Conservation (phyloP, 2,329 filamentous ascomycete genomes). For the Diaporthe sp. region DNA sequence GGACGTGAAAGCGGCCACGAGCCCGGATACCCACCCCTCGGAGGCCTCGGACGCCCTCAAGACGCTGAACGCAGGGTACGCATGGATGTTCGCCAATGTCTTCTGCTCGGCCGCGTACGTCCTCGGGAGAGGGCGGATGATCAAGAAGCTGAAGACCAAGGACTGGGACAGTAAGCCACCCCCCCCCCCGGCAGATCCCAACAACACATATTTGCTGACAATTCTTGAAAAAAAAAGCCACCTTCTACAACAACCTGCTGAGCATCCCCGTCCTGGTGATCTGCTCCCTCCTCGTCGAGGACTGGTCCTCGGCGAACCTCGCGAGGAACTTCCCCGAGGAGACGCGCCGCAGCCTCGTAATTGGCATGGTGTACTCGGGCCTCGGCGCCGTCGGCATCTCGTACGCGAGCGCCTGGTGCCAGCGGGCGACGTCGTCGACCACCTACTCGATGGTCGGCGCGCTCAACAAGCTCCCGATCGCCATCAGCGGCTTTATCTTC, state of each 20-base stretch:
- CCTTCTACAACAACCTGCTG: slow-evolving; percentile 99
- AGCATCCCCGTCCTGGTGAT: slow-evolving; percentile 92
- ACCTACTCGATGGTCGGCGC: slow-evolving; percentile 99
- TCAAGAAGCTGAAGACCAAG: slow-evolving; percentile 99
- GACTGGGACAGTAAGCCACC: slow-evolving; percentile 93
- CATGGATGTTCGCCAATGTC: slow-evolving; percentile 98
- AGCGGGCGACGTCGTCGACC: slow-evolving; percentile 96
- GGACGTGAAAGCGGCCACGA: slow-evolving; percentile 88
- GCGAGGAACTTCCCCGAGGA: slow-evolving; percentile 88
- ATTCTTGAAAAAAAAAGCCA: slow-evolving; percentile 75
- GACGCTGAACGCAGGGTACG: slow-evolving; percentile 92
- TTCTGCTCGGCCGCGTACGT: slow-evolving; percentile 93
- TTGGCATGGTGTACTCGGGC: slow-evolving; percentile 94
- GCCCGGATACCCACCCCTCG: slow-evolving; percentile 66
- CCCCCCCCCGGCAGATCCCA: not conserved
- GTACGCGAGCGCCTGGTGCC: slow-evolving; percentile 98
- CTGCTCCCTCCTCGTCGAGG: slow-evolving; percentile 85
- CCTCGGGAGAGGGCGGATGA: slow-evolving; percentile 95
- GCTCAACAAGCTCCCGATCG: slow-evolving; percentile 97
- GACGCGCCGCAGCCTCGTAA: slow-evolving; percentile 81
- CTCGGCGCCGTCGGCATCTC: slow-evolving; percentile 96
- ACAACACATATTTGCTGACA: slow-evolving; percentile 49
- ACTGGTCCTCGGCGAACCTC: slow-evolving; percentile 92
- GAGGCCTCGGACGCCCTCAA: slow-evolving; percentile 74
- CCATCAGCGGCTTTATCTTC: slow-evolving; percentile 91